A percentile compares a stretch with the other conserved stretches of the same genome.
These are phyloP conservation scores for Carallia pectinifolia DNA, from an alignment of 345 rosid species.

Conservation along the genomic window DNA sequence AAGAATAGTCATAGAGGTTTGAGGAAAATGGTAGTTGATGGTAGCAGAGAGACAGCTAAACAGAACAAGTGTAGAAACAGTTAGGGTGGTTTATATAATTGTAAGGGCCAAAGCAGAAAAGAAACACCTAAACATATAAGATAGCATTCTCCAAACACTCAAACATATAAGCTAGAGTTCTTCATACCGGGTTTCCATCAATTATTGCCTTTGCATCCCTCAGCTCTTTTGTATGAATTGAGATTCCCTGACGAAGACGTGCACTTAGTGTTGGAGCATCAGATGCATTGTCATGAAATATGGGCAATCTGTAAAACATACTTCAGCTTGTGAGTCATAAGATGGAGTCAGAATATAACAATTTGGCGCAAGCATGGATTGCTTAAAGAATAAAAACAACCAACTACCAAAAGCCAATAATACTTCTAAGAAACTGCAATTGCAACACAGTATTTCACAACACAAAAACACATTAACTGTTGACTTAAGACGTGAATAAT, in stretches of 20 bases:
- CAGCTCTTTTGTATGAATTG: constrained; percentile 58
- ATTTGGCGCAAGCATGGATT: not conserved
- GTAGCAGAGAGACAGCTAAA: not conserved
- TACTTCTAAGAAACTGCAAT: not conserved
- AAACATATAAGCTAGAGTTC: constrained; percentile 6
- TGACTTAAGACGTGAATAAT: not conserved
- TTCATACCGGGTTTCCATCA: constrained; percentile 79
- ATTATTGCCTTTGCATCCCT: constrained; percentile 65
- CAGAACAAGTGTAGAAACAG: not conserved
- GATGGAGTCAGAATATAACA: constrained; percentile 3
- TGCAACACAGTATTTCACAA: not conserved
- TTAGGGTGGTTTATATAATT: not conserved
- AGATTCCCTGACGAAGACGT: constrained; percentile 62
- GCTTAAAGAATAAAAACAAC: constrained; percentile 3
- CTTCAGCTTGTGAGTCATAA: constrained; percentile 7
- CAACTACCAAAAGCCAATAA: not conserved
- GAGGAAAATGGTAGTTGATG: not conserved
- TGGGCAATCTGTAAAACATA: constrained; percentile 51
- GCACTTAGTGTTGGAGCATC: constrained; percentile 40
- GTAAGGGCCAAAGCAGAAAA: not conserved
- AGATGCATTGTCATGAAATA: constrained; percentile 41
- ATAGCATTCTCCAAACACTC: too few relatives aligned
- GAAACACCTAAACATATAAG: not conserved
- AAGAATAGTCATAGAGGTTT: not conserved
- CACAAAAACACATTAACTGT: not conserved